These are phyloP conservation scores for Arabidopsis thaliana DNA, from an alignment of 345 rosid genomes.

Conservation along the genomic window DNA sequence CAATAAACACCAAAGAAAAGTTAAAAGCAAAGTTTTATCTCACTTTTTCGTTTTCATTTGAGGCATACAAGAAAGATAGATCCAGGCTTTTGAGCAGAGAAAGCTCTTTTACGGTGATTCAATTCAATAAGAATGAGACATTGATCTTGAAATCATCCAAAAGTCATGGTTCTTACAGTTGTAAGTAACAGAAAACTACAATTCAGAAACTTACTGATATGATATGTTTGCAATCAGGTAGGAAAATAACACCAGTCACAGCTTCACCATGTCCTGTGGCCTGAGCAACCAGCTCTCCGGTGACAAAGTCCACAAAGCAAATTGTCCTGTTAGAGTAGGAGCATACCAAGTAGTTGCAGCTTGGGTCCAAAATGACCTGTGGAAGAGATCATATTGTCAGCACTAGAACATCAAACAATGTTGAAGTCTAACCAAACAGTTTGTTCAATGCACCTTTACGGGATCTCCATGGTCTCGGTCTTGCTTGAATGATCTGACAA, in stretches of 20 bases:
- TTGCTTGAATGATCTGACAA: conserved; percentile 73
- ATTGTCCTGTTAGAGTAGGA: conserved; percentile 76
- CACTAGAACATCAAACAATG: conserved; percentile 24
- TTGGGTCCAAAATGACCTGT: conserved; percentile 83
- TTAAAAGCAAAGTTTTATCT: not conserved
- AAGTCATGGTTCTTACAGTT: not conserved
- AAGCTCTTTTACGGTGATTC: conserved; percentile 1
- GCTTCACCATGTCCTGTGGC: conserved; percentile 83
- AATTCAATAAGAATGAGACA: conserved; percentile 8
- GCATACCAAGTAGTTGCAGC: conserved; percentile 72
- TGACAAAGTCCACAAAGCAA: conserved; percentile 65
- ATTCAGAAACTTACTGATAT: conserved; percentile 69
- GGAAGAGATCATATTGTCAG: conserved; percentile 37
- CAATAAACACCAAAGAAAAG: conserved; percentile 36
- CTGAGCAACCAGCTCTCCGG: conserved; percentile 70
- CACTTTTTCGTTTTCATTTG: not conserved
- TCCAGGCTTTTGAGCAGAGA: not conserved
- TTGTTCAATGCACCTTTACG: conserved; percentile 59
- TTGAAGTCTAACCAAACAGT: conserved; percentile 21
- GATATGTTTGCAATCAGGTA: conserved; percentile 86
- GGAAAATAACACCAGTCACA: conserved; percentile 75
- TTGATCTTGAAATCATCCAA: conserved; percentile 12
- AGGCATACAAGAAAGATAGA: conserved; percentile 22
- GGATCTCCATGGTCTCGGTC: conserved; percentile 78
- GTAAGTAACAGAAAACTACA: conserved; percentile 20